Evolutionary conservation across 2,329 filamentous ascomycete species (phyloP), one percentile per base, ranked within the genome.

Genomic region (Rhexocercosporidium sp.): DNA sequence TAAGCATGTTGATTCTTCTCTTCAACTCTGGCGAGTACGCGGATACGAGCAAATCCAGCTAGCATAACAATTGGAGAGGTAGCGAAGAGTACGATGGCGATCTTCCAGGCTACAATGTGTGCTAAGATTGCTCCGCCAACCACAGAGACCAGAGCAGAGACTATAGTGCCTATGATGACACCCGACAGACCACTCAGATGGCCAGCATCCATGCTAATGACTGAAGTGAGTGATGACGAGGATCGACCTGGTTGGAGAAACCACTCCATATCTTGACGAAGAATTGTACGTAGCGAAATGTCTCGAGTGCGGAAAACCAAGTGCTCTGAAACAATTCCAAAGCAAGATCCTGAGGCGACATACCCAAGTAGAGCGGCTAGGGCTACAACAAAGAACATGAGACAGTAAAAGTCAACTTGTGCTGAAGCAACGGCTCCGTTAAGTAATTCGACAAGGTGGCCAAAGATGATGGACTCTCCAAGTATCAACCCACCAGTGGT

Each of bases 31-130:
- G 86, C 84, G 0, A 92, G 83, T 3, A 88, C 84, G 0, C 83
- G 84, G 18, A 93, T 82, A 70, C 91, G 86, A 85, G 93, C 87
- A 69, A 91, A 84, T 0, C 91, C 91, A 0, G 90, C 85, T 1
- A 88, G 88, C 0, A 94, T 82, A 6, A 93, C 84, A 11, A 93
- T 78, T 0, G 91, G 92, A 0, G 93, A 87, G 9, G 87, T 83
- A 0, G 90, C 85, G 6, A 94, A 81, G 64, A 90, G 90, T 3
- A 94, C 91, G 16, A 94, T 79, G 0, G 90, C 90, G 68, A 94
- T 92, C 74, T 88, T 90, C 92, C 91, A 94, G 2, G 89, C 89
- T 56, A 94, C 82, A 53, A 92, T 86, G 69, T 92, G 89, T 0
- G 90, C 88, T 11, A 93, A 75, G 34, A 91, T 86, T 64, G 93